These are phyloP conservation scores for Xylariaceae sp. DNA, from an alignment of 2,329 filamentous ascomycete species.

Conservation along the genomic window DNA sequence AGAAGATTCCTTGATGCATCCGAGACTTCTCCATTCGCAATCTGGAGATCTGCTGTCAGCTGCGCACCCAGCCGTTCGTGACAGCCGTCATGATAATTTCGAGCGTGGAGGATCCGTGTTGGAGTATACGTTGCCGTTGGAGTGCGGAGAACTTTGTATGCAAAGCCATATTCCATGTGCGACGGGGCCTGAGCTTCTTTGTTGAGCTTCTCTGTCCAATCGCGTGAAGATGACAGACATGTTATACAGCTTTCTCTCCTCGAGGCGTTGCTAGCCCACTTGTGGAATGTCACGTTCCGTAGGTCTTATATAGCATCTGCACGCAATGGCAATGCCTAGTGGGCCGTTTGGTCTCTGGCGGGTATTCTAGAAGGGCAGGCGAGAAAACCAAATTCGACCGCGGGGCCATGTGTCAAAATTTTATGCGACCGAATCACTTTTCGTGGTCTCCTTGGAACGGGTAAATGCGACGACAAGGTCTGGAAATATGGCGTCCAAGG, in stretches of 20 bases:
- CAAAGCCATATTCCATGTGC: not conserved
- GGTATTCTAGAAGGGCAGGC: conserved; percentile 1
- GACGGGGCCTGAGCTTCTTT: conserved; percentile 12
- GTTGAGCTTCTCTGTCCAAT: conserved; percentile 1
- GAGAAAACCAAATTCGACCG: too few species aligned
- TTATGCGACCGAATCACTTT: too few species aligned
- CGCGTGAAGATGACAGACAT: conserved; percentile 16
- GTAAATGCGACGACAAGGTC: too few species aligned
- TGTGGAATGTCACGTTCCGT: conserved; percentile 26
- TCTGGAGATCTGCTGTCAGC: not conserved
- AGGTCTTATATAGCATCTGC: conserved; percentile 20
- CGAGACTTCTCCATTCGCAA: not conserved
- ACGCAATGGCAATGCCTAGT: conserved; percentile 8
- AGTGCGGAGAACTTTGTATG: conserved; percentile 21
- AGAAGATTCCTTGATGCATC: too few species aligned
- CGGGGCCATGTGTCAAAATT: too few species aligned
- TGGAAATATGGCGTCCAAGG: too few species aligned
- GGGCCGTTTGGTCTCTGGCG: conserved; percentile 8
- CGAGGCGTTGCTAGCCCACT: conserved; percentile 2
- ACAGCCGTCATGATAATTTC: not conserved
- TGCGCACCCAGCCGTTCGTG: not conserved
- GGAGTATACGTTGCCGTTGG: conserved; percentile 19
- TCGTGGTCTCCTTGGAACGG: too few species aligned
- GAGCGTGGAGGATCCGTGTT: conserved; percentile 10
- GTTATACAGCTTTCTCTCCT: conserved; percentile 10